Percentiles rank a stretch among this genome's conserved stretches.
Conservation (phyloP, 2,329 filamentous ascomycete genomes). For the Metarhizium guizhouense region DNA sequence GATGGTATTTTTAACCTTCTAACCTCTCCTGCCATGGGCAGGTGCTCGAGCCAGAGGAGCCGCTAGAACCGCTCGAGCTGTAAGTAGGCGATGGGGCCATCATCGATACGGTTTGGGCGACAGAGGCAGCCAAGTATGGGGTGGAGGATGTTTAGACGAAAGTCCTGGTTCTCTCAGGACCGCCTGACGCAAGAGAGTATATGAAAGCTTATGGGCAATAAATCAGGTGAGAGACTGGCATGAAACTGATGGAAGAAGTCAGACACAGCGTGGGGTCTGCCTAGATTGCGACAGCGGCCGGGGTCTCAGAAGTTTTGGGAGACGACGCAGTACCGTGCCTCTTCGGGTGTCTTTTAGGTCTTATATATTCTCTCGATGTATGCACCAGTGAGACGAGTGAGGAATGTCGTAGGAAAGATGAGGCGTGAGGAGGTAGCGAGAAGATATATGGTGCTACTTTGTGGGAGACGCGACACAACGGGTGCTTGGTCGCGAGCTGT, state of each 20-base stretch:
- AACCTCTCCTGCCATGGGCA: constrained; percentile 47
- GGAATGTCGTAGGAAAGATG: constrained; percentile 4
- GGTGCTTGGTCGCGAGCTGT: constrained; percentile 3
- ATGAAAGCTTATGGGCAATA: not conserved
- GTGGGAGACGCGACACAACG: not conserved
- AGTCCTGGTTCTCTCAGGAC: not conserved
- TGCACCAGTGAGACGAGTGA: constrained; percentile 4
- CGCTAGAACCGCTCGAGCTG: constrained; percentile 13
- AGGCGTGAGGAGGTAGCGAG: constrained; percentile 7
- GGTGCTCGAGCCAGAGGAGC: constrained; percentile 12
- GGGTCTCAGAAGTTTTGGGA: constrained; percentile 6
- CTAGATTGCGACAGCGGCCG: constrained; percentile 1
- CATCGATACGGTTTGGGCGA: not conserved
- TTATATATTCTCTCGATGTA: constrained; percentile 8
- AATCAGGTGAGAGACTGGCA: constrained; percentile 4
- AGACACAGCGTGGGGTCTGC: constrained; percentile 5
- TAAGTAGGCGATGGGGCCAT: constrained; percentile 18
- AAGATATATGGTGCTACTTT: not conserved
- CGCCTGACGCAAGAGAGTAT: not conserved
- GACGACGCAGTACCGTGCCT: constrained; percentile 1
- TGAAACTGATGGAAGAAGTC: constrained; percentile 4
- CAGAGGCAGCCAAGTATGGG: not conserved
- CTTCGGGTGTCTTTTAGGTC: constrained; percentile 6
- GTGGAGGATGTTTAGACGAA: not conserved
- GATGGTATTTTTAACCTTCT: constrained; percentile 30